Base-by-base conservation (phyloP, 108 stramenopile species). In the Craspedostauros australis region DNA sequence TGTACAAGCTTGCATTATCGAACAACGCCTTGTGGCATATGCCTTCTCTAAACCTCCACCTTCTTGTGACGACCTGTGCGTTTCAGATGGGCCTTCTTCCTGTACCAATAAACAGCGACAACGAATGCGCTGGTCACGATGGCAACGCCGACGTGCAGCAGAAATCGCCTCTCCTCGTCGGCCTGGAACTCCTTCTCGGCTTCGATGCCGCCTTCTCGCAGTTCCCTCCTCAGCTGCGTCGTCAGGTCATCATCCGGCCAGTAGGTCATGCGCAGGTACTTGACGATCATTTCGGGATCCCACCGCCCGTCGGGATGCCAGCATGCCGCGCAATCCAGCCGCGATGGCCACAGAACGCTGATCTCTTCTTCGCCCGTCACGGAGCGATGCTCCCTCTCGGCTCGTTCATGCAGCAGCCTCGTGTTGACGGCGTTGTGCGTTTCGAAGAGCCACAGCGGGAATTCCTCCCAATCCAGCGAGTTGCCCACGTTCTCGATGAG, bases 141-240 rank as follows among this genome's bases (percentile, higher is more conserved):
- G n/a, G n/a, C 74, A 30, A 94, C 78, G 73, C 91, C 86, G 28
- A 78, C 50, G 77, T 94, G 91, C 92, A 94, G 86, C 46, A 88
- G 58, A 30, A 76, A 72, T 54, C 92, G 80, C 21, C 92, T 84
- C 42, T 86, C 77, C 79, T 90, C 84, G 68, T 94, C 88, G 47
- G 86, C 86, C 51, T 88, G 86, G 47, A 79, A 81, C 39, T 82
- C 70, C 7, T 72, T 75, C 23, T 70, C 70, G 30, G 40, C 70
- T n/a, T n/a, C n/a, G n/a, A n/a, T n/a, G n/a, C n/a, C n/a, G n/a
- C n/a, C n/a, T n/a, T 23, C 1, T n/a, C 27, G 46, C 3, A 66
- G 28, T 3, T 66, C 57, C 32, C 27, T 32, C 30, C 40, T 50
- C 15, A 33, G 18, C 0, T 27, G 8, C 8, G 19, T 42, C 11